These are phyloP conservation scores for Sphagnum fallax DNA, from an alignment of 228 moss, liverwort and hornwort species.

Conservation along the genomic window DNA sequence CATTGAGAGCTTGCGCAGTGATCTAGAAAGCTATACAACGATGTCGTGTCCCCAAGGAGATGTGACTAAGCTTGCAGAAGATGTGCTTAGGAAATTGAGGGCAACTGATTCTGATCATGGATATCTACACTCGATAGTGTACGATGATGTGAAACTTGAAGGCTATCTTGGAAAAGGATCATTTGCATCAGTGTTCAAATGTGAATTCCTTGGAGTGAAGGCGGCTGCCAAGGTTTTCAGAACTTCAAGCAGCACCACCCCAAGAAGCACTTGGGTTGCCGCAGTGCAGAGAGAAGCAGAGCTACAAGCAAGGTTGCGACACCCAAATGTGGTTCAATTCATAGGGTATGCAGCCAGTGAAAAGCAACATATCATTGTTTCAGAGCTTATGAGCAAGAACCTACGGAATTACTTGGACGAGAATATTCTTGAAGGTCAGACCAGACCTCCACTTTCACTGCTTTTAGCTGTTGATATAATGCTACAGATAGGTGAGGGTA, in stretches of 20 bases:
- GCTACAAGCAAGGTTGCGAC: slow-evolving; percentile 15
- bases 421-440: neutral
- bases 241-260: too few relatives aligned
- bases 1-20: slow-evolving; percentile 11
- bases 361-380: slow-evolving; percentile 24
- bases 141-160: too few relatives aligned
- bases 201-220: slow-evolving; percentile 39
- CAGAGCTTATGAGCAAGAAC: slow-evolving; percentile 30
- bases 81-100: too few relatives aligned
- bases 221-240: slow-evolving; percentile 19
- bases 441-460: slow-evolving; percentile 14
- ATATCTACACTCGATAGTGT: too few relatives aligned
- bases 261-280: neutral
- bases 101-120: too few relatives aligned
- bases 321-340: slow-evolving; percentile 44
- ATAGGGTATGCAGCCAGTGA: slow-evolving; percentile 21
- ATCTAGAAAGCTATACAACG: neutral
- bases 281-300: slow-evolving; percentile 19
- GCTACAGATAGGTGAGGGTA: slow-evolving; percentile 30
- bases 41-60: too few relatives aligned
- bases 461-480: slow-evolving; percentile 32
- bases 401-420: slow-evolving; percentile 15
- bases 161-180: slow-evolving; percentile 16
- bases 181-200: slow-evolving; percentile 28
- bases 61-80: too few relatives aligned